Percentiles rank a stretch among this genome's conserved stretches.
Conservation (phyloP, 441 rosid species). For the Populus trichocarpa region DNA sequence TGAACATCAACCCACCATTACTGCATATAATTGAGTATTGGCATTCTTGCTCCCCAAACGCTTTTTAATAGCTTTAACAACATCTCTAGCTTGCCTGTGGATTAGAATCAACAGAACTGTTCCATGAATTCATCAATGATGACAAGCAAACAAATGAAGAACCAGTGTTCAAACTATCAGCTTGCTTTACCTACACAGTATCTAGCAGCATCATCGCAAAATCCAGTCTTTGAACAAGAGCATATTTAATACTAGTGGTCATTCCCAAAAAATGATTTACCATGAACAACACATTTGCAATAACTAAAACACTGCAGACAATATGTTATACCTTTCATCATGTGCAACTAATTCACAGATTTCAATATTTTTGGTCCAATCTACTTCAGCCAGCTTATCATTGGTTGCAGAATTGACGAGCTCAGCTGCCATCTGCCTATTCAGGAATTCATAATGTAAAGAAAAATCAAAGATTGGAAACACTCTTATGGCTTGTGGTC, state of each 20-base stretch:
- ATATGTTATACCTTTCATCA: slow-evolving; percentile 57
- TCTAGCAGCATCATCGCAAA: neutral
- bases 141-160: neutral
- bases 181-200: neutral
- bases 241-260: neutral
- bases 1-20: slow-evolving; percentile 53
- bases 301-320: neutral
- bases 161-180: neutral
- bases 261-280: neutral
- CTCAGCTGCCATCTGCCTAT: slow-evolving; percentile 74
- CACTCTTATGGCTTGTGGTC: neutral
- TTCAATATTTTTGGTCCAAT: slow-evolving; percentile 89
- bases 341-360: slow-evolving; percentile 82
- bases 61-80: slow-evolving; percentile 83
- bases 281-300: neutral
- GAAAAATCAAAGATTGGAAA: neutral
- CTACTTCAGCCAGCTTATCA: slow-evolving; percentile 76
- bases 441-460: slow-evolving; percentile 13
- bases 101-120: slow-evolving; percentile 20
- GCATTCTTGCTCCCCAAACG: slow-evolving; percentile 74
- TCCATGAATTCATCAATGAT: slow-evolving; percentile 9
- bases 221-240: neutral
- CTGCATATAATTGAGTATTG: slow-evolving; percentile 73
- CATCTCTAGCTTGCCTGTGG: slow-evolving; percentile 79
- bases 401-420: slow-evolving; percentile 84